Evolutionary conservation across 164 flowering plant genomes (phyloP).

Genomic region (Berberis vulgaris): DNA sequence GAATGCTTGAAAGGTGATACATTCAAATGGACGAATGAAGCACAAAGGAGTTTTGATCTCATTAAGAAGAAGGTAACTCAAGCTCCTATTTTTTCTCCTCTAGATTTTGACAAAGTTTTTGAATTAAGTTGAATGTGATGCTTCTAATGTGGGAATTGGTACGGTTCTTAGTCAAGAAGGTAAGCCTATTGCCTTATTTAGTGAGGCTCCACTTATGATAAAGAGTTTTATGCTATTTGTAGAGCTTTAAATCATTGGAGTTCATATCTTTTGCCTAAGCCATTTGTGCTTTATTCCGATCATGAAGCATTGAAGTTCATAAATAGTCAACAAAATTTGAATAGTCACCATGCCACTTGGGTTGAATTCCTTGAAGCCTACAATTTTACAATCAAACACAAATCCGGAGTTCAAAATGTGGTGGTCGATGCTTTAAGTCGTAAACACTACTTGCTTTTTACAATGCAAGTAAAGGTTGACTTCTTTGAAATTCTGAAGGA

Average conservation of each 20-base stretch:
- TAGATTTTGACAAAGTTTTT: not conserved
- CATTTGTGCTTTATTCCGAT: conserved; percentile 1
- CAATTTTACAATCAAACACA: not conserved
- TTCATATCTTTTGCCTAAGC: conserved; percentile 1
- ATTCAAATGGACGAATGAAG: not conserved
- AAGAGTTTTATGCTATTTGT: conserved; percentile 7
- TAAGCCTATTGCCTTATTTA: not conserved
- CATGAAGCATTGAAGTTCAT: conserved; percentile 7
- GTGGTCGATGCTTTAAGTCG: conserved; percentile 11
- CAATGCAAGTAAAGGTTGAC: not conserved
- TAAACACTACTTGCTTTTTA: not conserved
- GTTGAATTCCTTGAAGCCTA: conserved; percentile 3
- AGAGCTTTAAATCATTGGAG: conserved; percentile 1
- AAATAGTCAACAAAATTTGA: conserved; percentile 1
- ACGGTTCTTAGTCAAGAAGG: not conserved
- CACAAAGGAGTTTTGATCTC: not conserved
- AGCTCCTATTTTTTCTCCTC: not conserved
- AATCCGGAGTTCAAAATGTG: not conserved
- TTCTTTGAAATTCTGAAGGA: conserved; percentile 9
- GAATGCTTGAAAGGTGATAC: not conserved
- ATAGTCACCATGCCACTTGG: conserved; percentile 7
- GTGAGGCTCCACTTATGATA: conserved; percentile 5
- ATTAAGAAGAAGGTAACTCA: not conserved
- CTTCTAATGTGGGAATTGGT: conserved; percentile 1
- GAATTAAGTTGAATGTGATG: conserved; percentile 2